Evolutionary conservation across 352 stramenopile species (phyloP), one percentile per base, ranked within the genome.

Genomic region (Albugo candida): DNA sequence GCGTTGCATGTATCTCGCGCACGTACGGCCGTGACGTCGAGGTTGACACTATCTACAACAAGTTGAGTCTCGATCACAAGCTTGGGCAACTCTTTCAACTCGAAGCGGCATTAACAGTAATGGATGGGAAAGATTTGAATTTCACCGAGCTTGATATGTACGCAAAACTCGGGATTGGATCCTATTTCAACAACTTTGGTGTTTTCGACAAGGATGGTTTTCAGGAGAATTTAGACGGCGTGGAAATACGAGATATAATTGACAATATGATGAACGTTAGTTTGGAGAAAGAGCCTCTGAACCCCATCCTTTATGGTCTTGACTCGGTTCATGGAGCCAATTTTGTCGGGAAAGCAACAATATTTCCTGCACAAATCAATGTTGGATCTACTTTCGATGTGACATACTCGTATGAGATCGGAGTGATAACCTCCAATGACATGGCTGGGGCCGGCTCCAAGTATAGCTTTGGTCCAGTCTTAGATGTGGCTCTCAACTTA

Each of bases 301-400:
- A 43, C 8, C 76, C 72, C 2, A 80, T 88, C 59, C 60, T 95
- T 45, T 94, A 84, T 54, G 85, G 82, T 12, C 62, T 96, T 36
- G 83, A 96, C 60, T 87, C 70, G 14, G 82, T 94, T 39, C 85
- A 95, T 52, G 85, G 85, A 13, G 83, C 83, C 0, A 95, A 78
- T 34, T 96, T 94, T 56, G 61, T 95, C 8, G 55, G 71, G 17
- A 69, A 69, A 13, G 79, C 85, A 2, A 82, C 80, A 24, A 51
- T 95, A 1, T 92, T 93, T 52, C 68, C 63, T 0, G 81, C 95
- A 50, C 76, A 77, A 12, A 83, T 96, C 47, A 93, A 74, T 58
- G 64, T 82, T 5, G 87, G 80, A 0, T 69, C 87, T 10, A 91
- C 83, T 13, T 96, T 95, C 55, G 93, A 95, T 61, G 49, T 61